A percentile compares a stretch with the other conserved stretches of the same genome.
phyloP scores from a whole-genome alignment of 441 rosid species.

The Francoa sonchifolia region DNA sequence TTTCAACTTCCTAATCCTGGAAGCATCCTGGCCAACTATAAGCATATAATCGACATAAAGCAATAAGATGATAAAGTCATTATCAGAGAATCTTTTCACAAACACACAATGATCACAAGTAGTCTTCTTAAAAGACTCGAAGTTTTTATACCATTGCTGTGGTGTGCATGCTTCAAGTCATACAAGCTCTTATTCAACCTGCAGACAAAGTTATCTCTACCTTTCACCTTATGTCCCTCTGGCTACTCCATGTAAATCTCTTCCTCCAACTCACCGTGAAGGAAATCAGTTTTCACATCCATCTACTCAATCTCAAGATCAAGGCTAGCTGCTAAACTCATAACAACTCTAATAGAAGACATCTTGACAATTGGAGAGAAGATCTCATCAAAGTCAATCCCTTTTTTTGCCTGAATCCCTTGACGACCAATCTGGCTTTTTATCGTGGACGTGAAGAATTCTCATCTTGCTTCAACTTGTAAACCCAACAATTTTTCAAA shows the following conservation, averaged over 20 bases:
- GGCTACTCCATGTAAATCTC: not conserved
- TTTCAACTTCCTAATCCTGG: not conserved
- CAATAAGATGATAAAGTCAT: not conserved
- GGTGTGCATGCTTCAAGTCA: constrained; percentile 1
- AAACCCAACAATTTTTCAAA: not conserved
- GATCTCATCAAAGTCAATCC: constrained; percentile 1
- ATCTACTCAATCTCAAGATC: not conserved
- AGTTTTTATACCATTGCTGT: constrained; percentile 2
- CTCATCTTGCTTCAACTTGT: not conserved
- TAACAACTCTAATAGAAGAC: not conserved
- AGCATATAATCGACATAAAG: not conserved
- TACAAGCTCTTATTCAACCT: constrained; percentile 1
- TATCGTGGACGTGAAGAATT: not conserved
- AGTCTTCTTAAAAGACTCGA: not conserved
- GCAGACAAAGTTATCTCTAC: not conserved
- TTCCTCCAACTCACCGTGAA: not conserved
- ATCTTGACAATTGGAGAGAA: constrained; percentile 1
- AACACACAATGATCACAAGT: not conserved
- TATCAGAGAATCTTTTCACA: not conserved
- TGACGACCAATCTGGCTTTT: constrained; percentile 1
- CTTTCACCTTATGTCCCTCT: not conserved
- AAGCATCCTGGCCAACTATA: not conserved
- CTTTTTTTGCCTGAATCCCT: not conserved
- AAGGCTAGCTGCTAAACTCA: not conserved
- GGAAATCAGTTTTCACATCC: constrained; percentile 3